Base-by-base conservation (phyloP, 306 rosid genomes). In the Ziziphus jujuba region DNA sequence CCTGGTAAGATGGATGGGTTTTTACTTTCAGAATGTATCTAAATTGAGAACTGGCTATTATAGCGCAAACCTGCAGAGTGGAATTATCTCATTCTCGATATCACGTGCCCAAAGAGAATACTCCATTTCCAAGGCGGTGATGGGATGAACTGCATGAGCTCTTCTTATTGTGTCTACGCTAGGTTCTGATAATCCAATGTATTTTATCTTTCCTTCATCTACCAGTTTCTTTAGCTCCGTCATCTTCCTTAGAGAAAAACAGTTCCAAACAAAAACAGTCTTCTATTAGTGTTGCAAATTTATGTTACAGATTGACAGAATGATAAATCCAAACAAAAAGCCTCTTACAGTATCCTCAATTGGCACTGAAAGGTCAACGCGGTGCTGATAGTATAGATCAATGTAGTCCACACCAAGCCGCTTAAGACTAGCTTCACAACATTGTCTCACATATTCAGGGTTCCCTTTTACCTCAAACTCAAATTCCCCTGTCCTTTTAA, bases 41-140 rank as follows among this genome's bases (percentile, higher is more conserved):
- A 14, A 48, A 45, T 48, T 44, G 34, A 57, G 47, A 57, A 43
- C 49, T 9, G 8, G 23, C 5, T 25, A 47, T 33, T 40, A 44
- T 24, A 63, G 49, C 67, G 49, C 67, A 36, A 67, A 89, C 92
- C 88, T 62, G 87, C 92, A 89, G 12, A 86, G 72, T 38, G 96
- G 90, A 76, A 86, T 70, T 19, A 89, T 80, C 48, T 82, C 87
- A 51, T 84, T 74, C 80, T 89, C 90, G 45, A 80, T 84, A 10
- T 86, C 92, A 66, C 92, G 83, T 34, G 62, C 43, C 87, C 90
- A 89, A 14, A 86, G 38, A 43, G 96, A 89, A 72, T 82, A 86
- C 72, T 89, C 96, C 90, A 84, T 89, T 75, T 89, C 77, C 65
- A 86, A 70, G 55, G 96, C 92, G 54, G 92, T 86, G 68, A 89